Evolutionary conservation across 169 alveolate genomes (phyloP), one percentile per base, ranked within the genome.

Genomic region (Plasmodium malariae): DNA sequence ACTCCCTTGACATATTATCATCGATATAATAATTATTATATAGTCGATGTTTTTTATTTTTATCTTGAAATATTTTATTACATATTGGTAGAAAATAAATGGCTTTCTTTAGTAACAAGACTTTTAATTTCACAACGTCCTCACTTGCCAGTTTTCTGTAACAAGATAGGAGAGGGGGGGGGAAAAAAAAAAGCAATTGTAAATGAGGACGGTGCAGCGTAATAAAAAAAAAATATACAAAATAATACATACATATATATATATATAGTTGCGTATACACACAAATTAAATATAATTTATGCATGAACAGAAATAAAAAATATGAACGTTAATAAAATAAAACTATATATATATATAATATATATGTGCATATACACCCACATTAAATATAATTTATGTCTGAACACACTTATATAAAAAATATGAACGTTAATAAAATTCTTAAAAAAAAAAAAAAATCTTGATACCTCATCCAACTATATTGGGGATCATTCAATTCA

Each of bases 51-150:
- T 80, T 80, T 63, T 67, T 80, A 59, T 80, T 80, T 80, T 80
- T 80, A 40, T 80, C 90, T 24, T 80, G 90, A 80, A 80, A 68
- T 63, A 80, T 63, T 80, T 68, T 80, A 57, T 80, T 80, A 54
- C 90, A 80, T 14, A 80, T 68, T 9, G 90, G 90, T 11, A 80
- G 49, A 70, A 80, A 80, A 40, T 34, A 80, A 36, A 80, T 80
- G 36, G 90, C 71, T 70, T 80, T 80, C 57, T 80, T 80, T 21
- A 80, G 57, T 59, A 80, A 43, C 34, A 80, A 26, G 21, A 80
- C 90, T 59, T 80, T 80, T 17, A 80, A 51, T 59, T 80, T 80
- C 21, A 80, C 71, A 12, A 80, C 63, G 57, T 80, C 90, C 2
- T 48, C 90, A 43, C 49, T 63, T 12, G 70, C 7, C 36, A 80